A percentile compares a stretch with the other conserved stretches of the same genome.
These are phyloP conservation scores for Pseudozyma tsukubaensis DNA, from an alignment of 1,284 basidiomycete species.

Conservation along the genomic window DNA sequence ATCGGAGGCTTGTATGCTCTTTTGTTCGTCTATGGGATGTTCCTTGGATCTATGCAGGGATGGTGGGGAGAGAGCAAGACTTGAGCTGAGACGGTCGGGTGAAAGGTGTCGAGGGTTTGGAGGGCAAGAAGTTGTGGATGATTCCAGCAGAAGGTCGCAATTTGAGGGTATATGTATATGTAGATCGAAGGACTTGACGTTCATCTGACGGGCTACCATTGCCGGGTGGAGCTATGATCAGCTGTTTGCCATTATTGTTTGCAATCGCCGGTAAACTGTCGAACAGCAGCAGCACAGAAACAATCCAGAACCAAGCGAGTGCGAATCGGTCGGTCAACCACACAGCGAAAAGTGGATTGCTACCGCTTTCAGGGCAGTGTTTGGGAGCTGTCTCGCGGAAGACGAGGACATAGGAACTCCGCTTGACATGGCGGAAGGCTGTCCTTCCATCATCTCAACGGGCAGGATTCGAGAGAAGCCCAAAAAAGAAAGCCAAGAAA, in stretches of 20 bases:
- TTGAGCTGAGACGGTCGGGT: background rate
- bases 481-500: background rate
- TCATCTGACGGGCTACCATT: background rate
- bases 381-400: too few species aligned
- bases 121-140: background rate
- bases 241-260: slow-evolving; percentile 6
- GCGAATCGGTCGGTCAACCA: too few species aligned
- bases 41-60: background rate
- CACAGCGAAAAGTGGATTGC: too few species aligned
- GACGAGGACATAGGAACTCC: too few species aligned
- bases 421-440: too few species aligned
- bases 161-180: slow-evolving; percentile 7
- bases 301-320: too few species aligned
- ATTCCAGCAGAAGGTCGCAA: background rate
- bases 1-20: too few species aligned
- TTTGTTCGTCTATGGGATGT: too few species aligned
- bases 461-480: background rate
- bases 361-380: too few species aligned
- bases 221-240: slow-evolving; percentile 2
- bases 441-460: background rate
- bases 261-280: slow-evolving; percentile 6
- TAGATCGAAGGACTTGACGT: background rate
- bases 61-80: background rate
- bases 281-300: slow-evolving; percentile 3
- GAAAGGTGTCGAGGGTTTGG: background rate